Percentiles rank a stretch among this genome's conserved stretches.
phyloP scores from a whole-genome alignment of 148 eudicot species.

The Persicaria maculosa region DNA sequence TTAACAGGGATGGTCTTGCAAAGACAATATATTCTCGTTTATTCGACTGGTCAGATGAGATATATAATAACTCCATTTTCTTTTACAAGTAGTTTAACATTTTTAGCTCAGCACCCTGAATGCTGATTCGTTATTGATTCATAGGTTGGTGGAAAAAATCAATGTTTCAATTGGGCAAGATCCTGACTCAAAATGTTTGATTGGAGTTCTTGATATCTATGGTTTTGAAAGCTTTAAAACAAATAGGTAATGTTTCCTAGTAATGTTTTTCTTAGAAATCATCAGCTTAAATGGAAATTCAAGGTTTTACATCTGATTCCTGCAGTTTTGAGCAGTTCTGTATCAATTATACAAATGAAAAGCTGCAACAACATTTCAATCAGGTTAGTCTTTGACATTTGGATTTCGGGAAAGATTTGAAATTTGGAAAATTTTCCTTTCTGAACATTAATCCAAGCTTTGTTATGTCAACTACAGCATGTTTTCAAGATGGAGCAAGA shows the following conservation, averaged over 20 bases:
- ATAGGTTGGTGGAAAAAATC: conserved; percentile 87
- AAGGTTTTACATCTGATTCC: conserved; percentile 15
- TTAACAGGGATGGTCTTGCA: conserved; percentile 82
- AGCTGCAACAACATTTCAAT: conserved; percentile 94
- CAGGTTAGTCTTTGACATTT: conserved; percentile 52
- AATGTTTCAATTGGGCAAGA: conserved; percentile 91
- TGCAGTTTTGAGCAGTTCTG: conserved; percentile 98
- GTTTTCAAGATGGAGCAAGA: conserved; percentile 69
- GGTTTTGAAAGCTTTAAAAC: conserved; percentile 92
- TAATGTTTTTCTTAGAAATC: not conserved
- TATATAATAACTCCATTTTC: conserved; percentile 11
- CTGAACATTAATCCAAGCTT: not conserved
- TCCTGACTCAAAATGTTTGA: conserved; percentile 65
- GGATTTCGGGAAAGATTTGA: not conserved
- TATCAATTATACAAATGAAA: conserved; percentile 90
- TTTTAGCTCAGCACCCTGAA: conserved; percentile 7
- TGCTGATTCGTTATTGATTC: conserved; percentile 15
- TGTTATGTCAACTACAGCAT: conserved; percentile 30
- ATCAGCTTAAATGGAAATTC: conserved; percentile 9
- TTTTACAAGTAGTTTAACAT: not conserved
- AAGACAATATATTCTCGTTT: conserved; percentile 71
- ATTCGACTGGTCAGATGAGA: conserved; percentile 58
- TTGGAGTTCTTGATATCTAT: conserved; percentile 95
- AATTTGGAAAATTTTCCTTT: not conserved
- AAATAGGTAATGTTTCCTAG: conserved; percentile 51